Base-by-base conservation (phyloP, 1,139 yeast species). In the Geotrichum klebahnii region DNA sequence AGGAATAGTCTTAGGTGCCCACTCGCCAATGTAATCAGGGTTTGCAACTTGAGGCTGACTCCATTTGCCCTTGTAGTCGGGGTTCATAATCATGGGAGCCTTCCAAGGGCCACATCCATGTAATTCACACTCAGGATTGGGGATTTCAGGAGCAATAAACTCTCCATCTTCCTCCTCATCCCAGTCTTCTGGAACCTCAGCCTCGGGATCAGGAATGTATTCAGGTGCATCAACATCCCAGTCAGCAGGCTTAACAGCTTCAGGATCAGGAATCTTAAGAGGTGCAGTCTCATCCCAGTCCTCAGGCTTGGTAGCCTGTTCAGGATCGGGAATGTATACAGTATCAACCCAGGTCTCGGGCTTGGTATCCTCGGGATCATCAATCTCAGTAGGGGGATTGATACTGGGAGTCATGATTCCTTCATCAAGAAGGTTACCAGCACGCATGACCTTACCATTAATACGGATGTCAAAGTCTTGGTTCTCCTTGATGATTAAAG, bases 151-250 rank as follows among this genome's bases (percentile, higher is more conserved):
- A 2, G 90, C 82, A 40, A 73, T 63, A 92, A 94, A 89, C 59
- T 76, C 81, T 3, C 96, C 96, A 63, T 88, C 95, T 63, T 84
- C 90, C 55, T 81, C 89, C 31, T 85, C 95, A 61, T 84, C 85
- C 96, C 96, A 88, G 61, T 77, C 82, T 38, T 72, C 82, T 8
- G 96, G 96, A 59, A 73, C 76, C 39, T 58, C 62, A 20, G 85
- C 82, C 2, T 72, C 74, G 22, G 92, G 87, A 63, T 87, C 94
- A 3, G 76, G 69, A 52, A 89, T 79, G 55, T 69, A 76, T 53
- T 70, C 73, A 6, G 79, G 76, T 33, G 73, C 77, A 24, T 75
- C 75, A 59, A 83, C 95, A 60, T 81, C 79, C 97, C 97, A 89
- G 54, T 78, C 82, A 6, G 70, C 82, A 3, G 97, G 97, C 66